Evolutionary conservation across 2,329 filamentous ascomycete species (phyloP).

Genomic region (Scleromitrula shiraiana): DNA sequence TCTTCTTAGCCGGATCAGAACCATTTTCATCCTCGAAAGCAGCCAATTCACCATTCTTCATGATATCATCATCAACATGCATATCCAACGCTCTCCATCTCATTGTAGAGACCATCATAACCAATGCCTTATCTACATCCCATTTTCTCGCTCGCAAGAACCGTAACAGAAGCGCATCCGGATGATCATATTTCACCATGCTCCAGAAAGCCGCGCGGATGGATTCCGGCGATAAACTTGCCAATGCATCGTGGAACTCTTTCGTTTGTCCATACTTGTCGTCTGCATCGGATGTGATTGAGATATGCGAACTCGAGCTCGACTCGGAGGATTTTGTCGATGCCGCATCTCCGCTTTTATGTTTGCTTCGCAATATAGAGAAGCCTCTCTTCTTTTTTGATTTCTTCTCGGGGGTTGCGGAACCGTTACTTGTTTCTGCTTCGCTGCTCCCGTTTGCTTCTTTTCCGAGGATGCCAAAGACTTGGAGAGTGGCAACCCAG

Average conservation of each 20-base stretch:
- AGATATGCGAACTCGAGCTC: slow-evolving; percentile 5
- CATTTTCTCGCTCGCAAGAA: slow-evolving; percentile 89
- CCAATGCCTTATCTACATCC: slow-evolving; percentile 85
- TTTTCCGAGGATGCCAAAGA: slow-evolving; percentile 56
- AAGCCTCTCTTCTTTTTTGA: slow-evolving; percentile 65
- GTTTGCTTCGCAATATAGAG: slow-evolving; percentile 57
- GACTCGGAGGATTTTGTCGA: slow-evolving; percentile 29
- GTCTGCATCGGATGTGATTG: slow-evolving; percentile 43
- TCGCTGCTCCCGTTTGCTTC: slow-evolving; percentile 24
- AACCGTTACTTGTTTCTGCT: slow-evolving; percentile 17
- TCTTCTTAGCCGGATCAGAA: slow-evolving; percentile 53
- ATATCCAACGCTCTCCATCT: slow-evolving; percentile 80
- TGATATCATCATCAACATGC: slow-evolving; percentile 83
- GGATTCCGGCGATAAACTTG: slow-evolving; percentile 66
- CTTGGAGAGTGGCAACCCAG: slow-evolving; percentile 68
- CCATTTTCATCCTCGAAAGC: slow-evolving; percentile 53
- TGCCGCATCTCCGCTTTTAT: slow-evolving; percentile 44
- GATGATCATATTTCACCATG: slow-evolving; percentile 93
- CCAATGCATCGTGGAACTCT: slow-evolving; percentile 74
- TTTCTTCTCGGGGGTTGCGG: slow-evolving; percentile 37
- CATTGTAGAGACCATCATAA: slow-evolving; percentile 93
- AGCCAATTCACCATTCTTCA: slow-evolving; percentile 64
- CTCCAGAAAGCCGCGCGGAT: slow-evolving; percentile 79
- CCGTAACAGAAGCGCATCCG: slow-evolving; percentile 73
- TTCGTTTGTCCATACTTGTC: slow-evolving; percentile 93